Evolutionary conservation across 208 protist species (phyloP), one percentile per base, ranked within the genome.

Genomic region (Acanthamoeba rhysodes): DNA sequence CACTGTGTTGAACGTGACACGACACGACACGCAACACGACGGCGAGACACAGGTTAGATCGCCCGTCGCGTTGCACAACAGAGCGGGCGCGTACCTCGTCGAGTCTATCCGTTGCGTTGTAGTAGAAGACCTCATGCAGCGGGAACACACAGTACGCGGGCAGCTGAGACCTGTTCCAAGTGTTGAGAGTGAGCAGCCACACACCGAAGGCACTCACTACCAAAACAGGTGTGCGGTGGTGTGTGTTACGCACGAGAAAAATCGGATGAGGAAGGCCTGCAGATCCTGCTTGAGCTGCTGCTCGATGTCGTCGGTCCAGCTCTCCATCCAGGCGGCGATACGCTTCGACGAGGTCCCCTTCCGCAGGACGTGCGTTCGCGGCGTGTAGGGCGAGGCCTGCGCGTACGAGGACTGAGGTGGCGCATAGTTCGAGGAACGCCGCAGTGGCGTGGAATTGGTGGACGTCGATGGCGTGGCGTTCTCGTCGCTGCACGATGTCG

Each of bases 191-290:
- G n/a, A 76, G n/a, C 68, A 45, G 6, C 5, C 68, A 45, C 34
- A 76, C 68, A 76, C 32, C 37, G 37, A 41, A 41, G 37, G 5
- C n/a, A 76, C 68, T 4, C 68, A 66, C 37, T 41, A 3, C n/a
- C n/a, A n/a, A n/a, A n/a, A n/a, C n/a, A n/a, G n/a, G n/a, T n/a
- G n/a, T n/a, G n/a, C n/a, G n/a, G n/a, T n/a, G 37, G 37, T 41
- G 37, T 14, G 59, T 14, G 59, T 27, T 2, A n/a, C 1, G 22
- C 45, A 76, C 68, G 32, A 45, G 72, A 82, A 82, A 20, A 82
- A 82, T 4, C 72, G 72, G 18, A 82, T 50, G 72, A 82, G 72
- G 72, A 82, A 82, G 72, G 37, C 16, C 72, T 82, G 72, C 34
- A 82, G 37, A 37, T 50, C 37, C 72, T 82, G 72, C 72, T 82